phyloP scores from a whole-genome alignment of 192 early-diverging fungal species.

The Fimicolochytrium jonesii region DNA sequence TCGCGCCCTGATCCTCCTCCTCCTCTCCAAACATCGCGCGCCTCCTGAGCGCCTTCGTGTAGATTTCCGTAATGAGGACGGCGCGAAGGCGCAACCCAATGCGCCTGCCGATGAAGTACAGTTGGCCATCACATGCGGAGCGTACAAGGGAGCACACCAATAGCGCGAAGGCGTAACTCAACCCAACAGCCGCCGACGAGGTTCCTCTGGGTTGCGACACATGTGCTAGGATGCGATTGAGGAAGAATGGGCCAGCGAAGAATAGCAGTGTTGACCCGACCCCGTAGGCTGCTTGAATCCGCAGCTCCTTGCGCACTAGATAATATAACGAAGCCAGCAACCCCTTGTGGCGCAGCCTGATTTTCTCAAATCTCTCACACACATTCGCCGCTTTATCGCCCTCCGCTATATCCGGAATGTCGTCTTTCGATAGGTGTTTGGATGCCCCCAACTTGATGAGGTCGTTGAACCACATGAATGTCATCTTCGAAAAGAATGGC shows the following conservation, averaged over 20 bases:
- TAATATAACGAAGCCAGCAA: slow-evolving; percentile 25
- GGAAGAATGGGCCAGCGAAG: slow-evolving; percentile 39
- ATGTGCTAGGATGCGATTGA: slow-evolving; percentile 37
- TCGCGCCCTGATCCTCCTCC: slow-evolving; percentile 29
- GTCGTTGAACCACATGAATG: slow-evolving; percentile 58
- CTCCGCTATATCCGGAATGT: slow-evolving; percentile 53
- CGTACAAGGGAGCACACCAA: slow-evolving; percentile 28
- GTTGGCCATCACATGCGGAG: slow-evolving; percentile 34
- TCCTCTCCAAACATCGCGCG: slow-evolving; percentile 5
- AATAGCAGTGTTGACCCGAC: slow-evolving; percentile 14
- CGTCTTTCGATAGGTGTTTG: slow-evolving; percentile 52
- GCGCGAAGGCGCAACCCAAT: slow-evolving; percentile 31
- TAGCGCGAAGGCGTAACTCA: slow-evolving; percentile 32
- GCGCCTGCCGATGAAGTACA: slow-evolving; percentile 42
- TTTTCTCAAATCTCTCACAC: slow-evolving; percentile 12
- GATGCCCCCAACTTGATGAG: slow-evolving; percentile 52
- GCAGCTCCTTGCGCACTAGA: slow-evolving; percentile 9
- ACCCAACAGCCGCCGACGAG: slow-evolving; percentile 3
- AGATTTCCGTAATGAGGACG: slow-evolving; percentile 43
- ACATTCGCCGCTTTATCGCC: slow-evolving; percentile 44
- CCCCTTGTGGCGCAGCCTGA: not conserved
- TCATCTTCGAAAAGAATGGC: slow-evolving; percentile 28
- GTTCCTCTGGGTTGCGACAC: slow-evolving; percentile 23
- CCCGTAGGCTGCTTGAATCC: slow-evolving; percentile 1
- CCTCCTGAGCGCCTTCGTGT: slow-evolving; percentile 38